Evolutionary conservation across 192 early-diverging fungal genomes (phyloP).

Genomic region (Linnemannia hyalina): DNA sequence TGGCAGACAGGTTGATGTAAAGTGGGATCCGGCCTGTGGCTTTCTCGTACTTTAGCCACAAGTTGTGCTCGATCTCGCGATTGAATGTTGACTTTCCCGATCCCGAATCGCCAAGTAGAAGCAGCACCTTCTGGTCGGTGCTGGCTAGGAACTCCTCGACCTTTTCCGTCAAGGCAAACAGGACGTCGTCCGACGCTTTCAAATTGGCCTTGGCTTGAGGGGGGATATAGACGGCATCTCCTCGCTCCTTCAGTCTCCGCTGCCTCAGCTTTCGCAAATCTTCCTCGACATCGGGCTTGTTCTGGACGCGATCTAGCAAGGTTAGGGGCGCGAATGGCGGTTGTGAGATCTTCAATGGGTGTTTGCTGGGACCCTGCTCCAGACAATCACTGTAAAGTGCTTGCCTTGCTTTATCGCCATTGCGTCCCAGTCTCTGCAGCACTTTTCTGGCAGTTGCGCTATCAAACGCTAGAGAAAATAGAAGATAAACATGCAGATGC

Average conservation of each 20-base stretch:
- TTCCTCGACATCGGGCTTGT: constrained; percentile 24
- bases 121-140: constrained; percentile 12
- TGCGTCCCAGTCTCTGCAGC: no score
- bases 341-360: no score
- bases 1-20: constrained; percentile 21
- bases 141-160: constrained; percentile 20
- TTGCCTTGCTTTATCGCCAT: no score
- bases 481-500: no score
- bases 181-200: neutral
- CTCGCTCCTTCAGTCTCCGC: no score
- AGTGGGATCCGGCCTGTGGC: constrained; percentile 18
- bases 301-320: constrained; percentile 28
- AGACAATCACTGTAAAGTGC: no score
- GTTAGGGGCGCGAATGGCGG: neutral
- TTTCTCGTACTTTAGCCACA: constrained; percentile 17
- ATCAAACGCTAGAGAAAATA: no score
- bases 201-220: constrained; percentile 11
- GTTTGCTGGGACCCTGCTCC: no score
- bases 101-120: constrained; percentile 33
- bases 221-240: constrained; percentile 1
- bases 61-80: constrained; percentile 9
- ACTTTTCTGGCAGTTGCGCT: no score
- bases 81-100: constrained; percentile 30
- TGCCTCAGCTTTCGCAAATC: constrained; percentile 18
- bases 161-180: constrained; percentile 8